Evolutionary conservation across 2,329 filamentous ascomycete species (phyloP), one percentile per base, ranked within the genome.

Genomic region (Elsinoe arachidis): DNA sequence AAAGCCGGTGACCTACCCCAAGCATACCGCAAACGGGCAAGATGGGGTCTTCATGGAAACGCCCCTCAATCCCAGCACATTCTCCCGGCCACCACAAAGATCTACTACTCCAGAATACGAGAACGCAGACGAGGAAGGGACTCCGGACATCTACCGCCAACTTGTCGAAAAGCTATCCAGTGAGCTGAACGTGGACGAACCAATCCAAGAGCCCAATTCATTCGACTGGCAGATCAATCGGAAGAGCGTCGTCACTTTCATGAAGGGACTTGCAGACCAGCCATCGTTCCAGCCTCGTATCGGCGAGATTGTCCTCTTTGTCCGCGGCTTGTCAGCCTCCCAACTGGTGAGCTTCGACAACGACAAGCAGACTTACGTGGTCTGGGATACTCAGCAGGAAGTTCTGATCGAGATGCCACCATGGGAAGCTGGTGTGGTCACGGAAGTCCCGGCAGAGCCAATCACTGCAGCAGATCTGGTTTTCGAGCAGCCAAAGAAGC

Each of bases 401-500:
- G 2, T 71, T 69, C 0, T 61, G 21, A 37, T 53, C 12, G 39
- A 30, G n/a, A 55, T 63, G 15, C 78, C 80, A 0, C 57, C 66
- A 5, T 85, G 82, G 82, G 76, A 80, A 62, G 81, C 78, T 0
- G 82, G 81, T 1, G 70, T 82, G 0, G 69, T 85, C 10, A 75
- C 77, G 1, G 77, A 84, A 63, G 67, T 73, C 3, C 76, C 81
- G 0, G 68, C 72, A 1, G 75, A 78, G 21, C 52, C 64, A 1
- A 64, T 73, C 0, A 63, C 68, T 1, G 68, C 76, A 14, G 69
- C 75, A n/a, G 79, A 82, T 58, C 67, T 82, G 2, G 64, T 73
- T 19, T 62, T 68, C 3, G 66, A 74, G 11, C 67, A 72, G 2
- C 54, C 68, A 0, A 75, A 77, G 47, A 63, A 69, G 35, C 70